Base-by-base conservation (phyloP, 257 asterid genomes). In the Avicennia marina region DNA sequence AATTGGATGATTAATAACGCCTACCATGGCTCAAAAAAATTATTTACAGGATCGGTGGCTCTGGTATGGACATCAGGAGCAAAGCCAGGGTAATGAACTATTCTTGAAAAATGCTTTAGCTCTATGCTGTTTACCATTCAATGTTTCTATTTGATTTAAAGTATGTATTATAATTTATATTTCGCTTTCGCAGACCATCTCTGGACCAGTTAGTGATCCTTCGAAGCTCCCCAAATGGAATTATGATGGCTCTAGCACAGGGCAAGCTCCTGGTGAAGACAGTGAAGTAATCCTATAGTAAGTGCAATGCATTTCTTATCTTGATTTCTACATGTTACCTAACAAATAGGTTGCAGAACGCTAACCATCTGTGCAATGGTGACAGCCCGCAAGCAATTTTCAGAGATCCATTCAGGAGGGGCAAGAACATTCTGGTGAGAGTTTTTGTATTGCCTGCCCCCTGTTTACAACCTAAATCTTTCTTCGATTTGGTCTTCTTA, bases 231-330 rank as follows among this genome's bases (percentile, higher is more conserved):
- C 98, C 0, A 90, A 87, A 31, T 90, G 98, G 98, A 90, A 90
- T 71, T 90, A 81, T 24, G 98, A 90, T 20, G 98, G 98, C 2
- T 90, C 98, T 1, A 90, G 98, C 76, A 90, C 98, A 0, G 94
- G 90, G 39, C 98, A 91, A 78, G 98, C 98, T 40, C 89, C 90
- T 0, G 98, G 98, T 0, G 81, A 85, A 34, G 96, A 91, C 76
- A 91, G 96, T 63, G 98, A 91, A 81, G 98, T 91, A 31, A 91
- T 91, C 70, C 7, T 91, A 20, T 81, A 85, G 98, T 91, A 80
- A 69, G 95, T 54, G 2, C 0, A 20, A 13, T 25, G 6, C 16
- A 4, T 24, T 44, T 11, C 26, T 31, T n/a, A 13, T 17, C 11
- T 22, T 33, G 36, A 11, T 31, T 31, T 60, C 1, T 13, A 6